Evolutionary conservation across 2,329 filamentous ascomycete genomes (phyloP).

Genomic region (Talaromyces sp.): DNA sequence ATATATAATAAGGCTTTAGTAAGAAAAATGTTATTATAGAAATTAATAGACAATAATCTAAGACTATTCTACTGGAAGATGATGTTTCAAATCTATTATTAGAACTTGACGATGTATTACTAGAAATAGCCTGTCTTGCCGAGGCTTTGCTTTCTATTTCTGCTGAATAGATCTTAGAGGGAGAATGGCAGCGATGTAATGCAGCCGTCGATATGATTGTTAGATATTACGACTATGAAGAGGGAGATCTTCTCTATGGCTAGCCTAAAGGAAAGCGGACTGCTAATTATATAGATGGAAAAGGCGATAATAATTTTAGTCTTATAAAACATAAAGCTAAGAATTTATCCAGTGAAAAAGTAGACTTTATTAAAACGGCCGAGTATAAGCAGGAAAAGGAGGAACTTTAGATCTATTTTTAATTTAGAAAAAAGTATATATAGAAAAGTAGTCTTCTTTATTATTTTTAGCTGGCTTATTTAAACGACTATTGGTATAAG

Average conservation of each 20-base stretch:
- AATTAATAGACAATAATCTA: slow-evolving; percentile 13
- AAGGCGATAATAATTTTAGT: too few relatives aligned
- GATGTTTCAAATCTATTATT: not conserved
- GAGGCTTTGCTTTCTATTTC: not conserved
- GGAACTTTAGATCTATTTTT: slow-evolving; percentile 1
- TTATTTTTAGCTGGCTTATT: slow-evolving; percentile 2
- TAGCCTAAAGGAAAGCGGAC: slow-evolving; percentile 10
- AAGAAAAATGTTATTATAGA: slow-evolving; percentile 15
- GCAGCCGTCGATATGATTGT: not conserved
- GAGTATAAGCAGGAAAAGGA: not conserved
- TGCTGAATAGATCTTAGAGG: not conserved
- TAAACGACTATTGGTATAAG: slow-evolving; percentile 4
- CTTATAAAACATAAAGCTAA: not conserved
- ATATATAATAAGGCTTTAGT: slow-evolving; percentile 12
- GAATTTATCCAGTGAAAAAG: slow-evolving; percentile 6
- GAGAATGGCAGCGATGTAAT: slow-evolving; percentile 3
- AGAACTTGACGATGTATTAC: not conserved
- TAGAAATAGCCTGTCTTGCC: too few relatives aligned
- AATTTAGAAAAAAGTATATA: not conserved
- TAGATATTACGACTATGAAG: slow-evolving; percentile 4
- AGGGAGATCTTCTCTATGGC: slow-evolving; percentile 16
- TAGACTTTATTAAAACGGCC: not conserved
- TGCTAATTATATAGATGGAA: not conserved
- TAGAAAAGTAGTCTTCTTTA: slow-evolving; percentile 2
- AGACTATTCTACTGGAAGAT: slow-evolving; percentile 8